Evolutionary conservation across 257 asterid species (phyloP), one percentile per base, ranked within the genome.

Genomic region (Penstemon eatonii): DNA sequence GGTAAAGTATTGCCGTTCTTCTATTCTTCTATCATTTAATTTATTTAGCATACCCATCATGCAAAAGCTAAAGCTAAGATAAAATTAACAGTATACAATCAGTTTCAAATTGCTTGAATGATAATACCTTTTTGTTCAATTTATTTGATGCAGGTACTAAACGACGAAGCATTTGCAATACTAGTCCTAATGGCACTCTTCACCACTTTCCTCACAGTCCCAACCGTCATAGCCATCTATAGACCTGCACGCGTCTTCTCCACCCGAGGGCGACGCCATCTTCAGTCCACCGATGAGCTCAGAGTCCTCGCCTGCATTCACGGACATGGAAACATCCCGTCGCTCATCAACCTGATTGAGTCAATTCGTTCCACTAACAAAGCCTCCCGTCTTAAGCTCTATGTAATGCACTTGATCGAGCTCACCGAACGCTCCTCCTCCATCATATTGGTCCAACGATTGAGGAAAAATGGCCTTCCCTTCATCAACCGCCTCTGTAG

Each of bases 161-260:
- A 86, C 39, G 91, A 88, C 37, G 89, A 86, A 77, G 80, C 78
- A 2, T 88, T 86, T 56, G 80, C 96, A 4, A 86, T 88, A 65
- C 73, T 88, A 43, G 89, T 88, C 44, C 77, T 84, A 33, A 86
- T 88, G 93, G 96, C 96, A 47, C 73, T 86, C n/a, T 73, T 84
- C 70, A 86, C 90, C 56, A 88, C 96, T 38, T 84, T 86, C 81
- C 68, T 84, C 7, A 86, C 93, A 9, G 84, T 89, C 11, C 96
- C 96, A 1, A 43, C 71, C 0, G 93, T 88, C 45, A 76, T 84
- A 78, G 78, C 84, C 43, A 84, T 88, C 73, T 77, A 77, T 80
- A 80, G 70, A 60, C 83, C 89, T 1, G 79, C 73, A 8, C 65
- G 74, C 38, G 68, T 52, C 53, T 0, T 4, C 65, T 5, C 78